These are phyloP conservation scores for Plasmodium knowlesi DNA, from an alignment of 169 alveolate species.

Conservation along the genomic window DNA sequence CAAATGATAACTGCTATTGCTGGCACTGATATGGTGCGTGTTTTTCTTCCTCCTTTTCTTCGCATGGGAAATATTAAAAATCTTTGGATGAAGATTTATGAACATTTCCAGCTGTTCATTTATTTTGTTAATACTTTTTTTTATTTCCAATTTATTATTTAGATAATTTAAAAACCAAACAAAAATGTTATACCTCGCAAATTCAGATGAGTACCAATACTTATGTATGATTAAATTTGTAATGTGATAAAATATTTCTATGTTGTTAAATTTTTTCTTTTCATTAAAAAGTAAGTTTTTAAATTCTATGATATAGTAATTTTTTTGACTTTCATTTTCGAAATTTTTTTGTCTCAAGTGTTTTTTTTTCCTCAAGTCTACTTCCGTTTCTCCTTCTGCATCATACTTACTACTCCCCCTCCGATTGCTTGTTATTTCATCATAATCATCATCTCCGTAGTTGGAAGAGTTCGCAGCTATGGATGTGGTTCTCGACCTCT, in stretches of 20 bases:
- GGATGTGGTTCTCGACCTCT: conserved; percentile 1
- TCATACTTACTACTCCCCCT: background rate
- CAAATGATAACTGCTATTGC: background rate
- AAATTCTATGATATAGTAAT: conserved; percentile 69
- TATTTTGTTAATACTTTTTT: conserved; percentile 30
- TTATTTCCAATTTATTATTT: conserved; percentile 45
- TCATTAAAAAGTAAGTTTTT: conserved; percentile 54
- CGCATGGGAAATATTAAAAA: conserved; percentile 67
- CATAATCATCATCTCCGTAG: conserved; percentile 20
- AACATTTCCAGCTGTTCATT: conserved; percentile 64
- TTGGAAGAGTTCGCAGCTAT: background rate
- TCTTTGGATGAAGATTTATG: conserved; percentile 52
- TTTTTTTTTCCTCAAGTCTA: background rate
- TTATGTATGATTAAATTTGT: conserved; percentile 64
- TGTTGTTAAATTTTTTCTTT: conserved; percentile 63
- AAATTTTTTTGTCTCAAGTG: background rate
- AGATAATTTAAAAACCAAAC: conserved; percentile 73
- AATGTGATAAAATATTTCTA: conserved; percentile 68
- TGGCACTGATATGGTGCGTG: background rate
- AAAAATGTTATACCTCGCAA: conserved; percentile 39
- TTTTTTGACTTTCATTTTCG: conserved; percentile 24
- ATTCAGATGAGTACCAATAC: conserved; percentile 72
- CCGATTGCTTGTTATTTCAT: background rate
- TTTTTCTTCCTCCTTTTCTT: conserved; percentile 66
- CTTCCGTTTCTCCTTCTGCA: background rate